Evolutionary conservation across 202 grass and related monocot species (phyloP), one percentile per base, ranked within the genome.

Genomic region (Dendrocalamus latiflorus): DNA sequence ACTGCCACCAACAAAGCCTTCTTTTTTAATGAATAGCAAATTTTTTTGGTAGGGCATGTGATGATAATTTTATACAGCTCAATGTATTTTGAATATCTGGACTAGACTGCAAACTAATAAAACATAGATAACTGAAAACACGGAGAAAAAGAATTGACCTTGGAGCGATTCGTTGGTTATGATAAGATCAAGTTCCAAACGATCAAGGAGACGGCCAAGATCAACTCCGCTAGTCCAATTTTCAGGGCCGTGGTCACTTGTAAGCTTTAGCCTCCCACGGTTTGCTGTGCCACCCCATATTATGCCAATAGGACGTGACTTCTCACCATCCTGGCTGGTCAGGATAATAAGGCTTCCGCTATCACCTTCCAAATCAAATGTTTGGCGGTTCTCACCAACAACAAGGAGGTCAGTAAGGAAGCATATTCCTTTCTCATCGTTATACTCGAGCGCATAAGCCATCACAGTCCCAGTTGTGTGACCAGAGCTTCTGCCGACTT

Each of bases 231-330:
- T 99, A 9, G 96, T 99, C 93, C 96, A 99, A 77, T 99, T 95
- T 86, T 99, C 91, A 60, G 96, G 96, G 13, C 96, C 93, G 37
- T 95, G 91, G 50, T 87, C 85, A 75, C 74, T 73, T 88, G 72
- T 95, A 83, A 99, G 91, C 89, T 99, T 99, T 74, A 99, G 81
- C 68, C 89, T 91, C 68, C 96, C 96, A 36, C 93, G 82, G 73
- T 98, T 98, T 44, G 96, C 91, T 5, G 93, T 98, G 21, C 96
- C 96, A 60, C 96, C 96, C 96, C 96, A 98, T 66, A 98, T 98
- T 36, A 98, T 98, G 53, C 96, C 96, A 65, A 98, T 93, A 16
- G 96, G 96, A 26, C 85, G 87, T 3, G 96, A 91, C 60, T 87
- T 93, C 83, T 98, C 91, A 30, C 67, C 89, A 60, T 93, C 88